phyloP scores from a whole-genome alignment of 441 rosid genomes.

The Breynia disticha region DNA sequence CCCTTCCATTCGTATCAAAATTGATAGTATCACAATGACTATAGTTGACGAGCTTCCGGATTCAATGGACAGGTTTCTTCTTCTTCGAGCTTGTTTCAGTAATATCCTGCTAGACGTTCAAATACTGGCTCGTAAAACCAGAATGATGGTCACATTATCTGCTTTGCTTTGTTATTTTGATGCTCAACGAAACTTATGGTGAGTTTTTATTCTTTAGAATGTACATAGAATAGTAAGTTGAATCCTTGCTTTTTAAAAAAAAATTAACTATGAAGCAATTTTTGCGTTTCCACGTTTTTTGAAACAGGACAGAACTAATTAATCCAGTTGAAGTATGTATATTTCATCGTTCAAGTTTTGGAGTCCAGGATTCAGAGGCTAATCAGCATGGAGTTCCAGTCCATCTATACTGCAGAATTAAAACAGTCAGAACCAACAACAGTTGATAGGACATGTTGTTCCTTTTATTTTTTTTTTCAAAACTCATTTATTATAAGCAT shows the following conservation, averaged over 20 bases:
- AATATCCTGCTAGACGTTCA: conserved; percentile 45
- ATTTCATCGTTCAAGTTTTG: conserved; percentile 53
- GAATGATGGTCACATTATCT: conserved; percentile 50
- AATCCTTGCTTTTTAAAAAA: not conserved
- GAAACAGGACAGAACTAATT: conserved; percentile 65
- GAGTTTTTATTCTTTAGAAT: conserved; percentile 21
- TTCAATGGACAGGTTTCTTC: conserved; percentile 60
- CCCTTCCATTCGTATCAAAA: conserved; percentile 46
- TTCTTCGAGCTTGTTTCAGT: conserved; percentile 53
- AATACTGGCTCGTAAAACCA: conserved; percentile 52
- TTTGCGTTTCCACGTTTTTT: conserved; percentile 14
- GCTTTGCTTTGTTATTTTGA: conserved; percentile 54
- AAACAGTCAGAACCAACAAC: conserved; percentile 51
- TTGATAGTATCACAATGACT: conserved; percentile 53
- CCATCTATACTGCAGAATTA: conserved; percentile 64
- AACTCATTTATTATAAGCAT: conserved; percentile 4
- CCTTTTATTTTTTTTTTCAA: conserved; percentile 4
- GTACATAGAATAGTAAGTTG: not conserved
- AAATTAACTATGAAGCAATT: not conserved
- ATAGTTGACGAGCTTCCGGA: conserved; percentile 71
- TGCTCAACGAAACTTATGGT: conserved; percentile 73
- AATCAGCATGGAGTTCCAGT: conserved; percentile 47
- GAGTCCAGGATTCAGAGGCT: conserved; percentile 25
- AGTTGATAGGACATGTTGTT: conserved; percentile 13
- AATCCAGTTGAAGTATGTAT: conserved; percentile 60